Base-by-base conservation (phyloP, 768 basidiomycete species). In the Asterophora parasitica region DNA sequence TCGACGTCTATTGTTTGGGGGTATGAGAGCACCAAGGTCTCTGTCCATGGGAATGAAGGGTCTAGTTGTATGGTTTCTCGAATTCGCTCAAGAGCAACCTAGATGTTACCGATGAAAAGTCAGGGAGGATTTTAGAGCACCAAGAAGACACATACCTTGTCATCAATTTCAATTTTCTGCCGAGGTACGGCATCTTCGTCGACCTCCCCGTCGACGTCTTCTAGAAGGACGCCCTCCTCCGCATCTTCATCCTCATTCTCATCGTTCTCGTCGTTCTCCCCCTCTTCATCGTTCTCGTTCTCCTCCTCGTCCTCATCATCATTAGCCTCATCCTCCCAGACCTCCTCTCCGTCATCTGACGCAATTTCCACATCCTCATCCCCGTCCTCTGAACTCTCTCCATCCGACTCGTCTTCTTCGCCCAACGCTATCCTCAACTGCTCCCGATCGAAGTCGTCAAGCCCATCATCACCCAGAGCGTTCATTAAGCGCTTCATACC, bases 121-220 rank as follows among this genome's bases (percentile, higher is more conserved):
- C 19, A 34, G 32, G 4, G 15, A 30, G 8, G 38, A 28, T 39
- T 28, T 16, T 17, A 10, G 9, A 3, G 30, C n/a, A n/a, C n/a
- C n/a, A 44, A 40, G 27, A 1, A 26, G 48, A 39, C 26, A 70
- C 80, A 38, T 42, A 87, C 92, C 57, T 77, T 78, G 66, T 94
- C 88, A 72, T 94, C 82, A 45, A 90, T 80, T 55, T 84, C 83
- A 38, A 91, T 66, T 71, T 92, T 94, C 72, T 85, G 85, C 49
- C 72, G 74, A n/a, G 86, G 89, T 23, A 92, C 76, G 1, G 72
- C 78, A 59, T 95, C 93, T 47, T 89, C 86, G 52, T 92, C 88
- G 11, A 91, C 73, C 13, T 75, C 61, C 7, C 57, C 57, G 1
- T 58, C 59, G 4, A 49, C 54, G 1, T 55, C 78, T 50, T 87